Conservation (phyloP, 2,329 filamentous ascomycete species). For the Pseudocercospora crystallina region DNA sequence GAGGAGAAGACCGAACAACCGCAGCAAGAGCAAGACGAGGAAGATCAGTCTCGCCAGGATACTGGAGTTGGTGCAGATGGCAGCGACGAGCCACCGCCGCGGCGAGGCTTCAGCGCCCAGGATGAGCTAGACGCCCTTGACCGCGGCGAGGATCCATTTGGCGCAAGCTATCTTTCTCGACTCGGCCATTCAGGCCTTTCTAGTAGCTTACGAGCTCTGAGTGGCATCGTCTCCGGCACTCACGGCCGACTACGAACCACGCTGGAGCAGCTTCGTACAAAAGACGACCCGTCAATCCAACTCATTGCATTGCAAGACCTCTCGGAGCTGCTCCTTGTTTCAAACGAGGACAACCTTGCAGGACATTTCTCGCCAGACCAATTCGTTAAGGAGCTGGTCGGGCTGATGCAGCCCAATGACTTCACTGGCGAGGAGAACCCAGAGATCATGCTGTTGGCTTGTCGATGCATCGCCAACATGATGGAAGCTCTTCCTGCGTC, state of each 20-base stretch:
- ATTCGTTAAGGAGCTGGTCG: slow-evolving; percentile 91
- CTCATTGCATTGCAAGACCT: slow-evolving; percentile 89
- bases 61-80: slow-evolving; percentile 36
- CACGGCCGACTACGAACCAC: slow-evolving; percentile 70
- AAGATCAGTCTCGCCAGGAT: slow-evolving; percentile 55
- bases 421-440: slow-evolving; percentile 80
- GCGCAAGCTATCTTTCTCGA: slow-evolving; percentile 65
- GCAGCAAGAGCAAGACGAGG: slow-evolving; percentile 37
- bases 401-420: slow-evolving; percentile 87
- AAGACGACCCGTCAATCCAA: slow-evolving; percentile 83
- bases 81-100: slow-evolving; percentile 58
- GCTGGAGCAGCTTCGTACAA: slow-evolving; percentile 65
- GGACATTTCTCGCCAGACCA: slow-evolving; percentile 93
- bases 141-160: slow-evolving; percentile 59
- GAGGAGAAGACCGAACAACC: slow-evolving; percentile 31
- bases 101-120: slow-evolving; percentile 39
- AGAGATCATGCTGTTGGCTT: slow-evolving; percentile 95
- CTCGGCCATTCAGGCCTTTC: slow-evolving; percentile 66
- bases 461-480: slow-evolving; percentile 89
- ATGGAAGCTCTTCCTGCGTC: slow-evolving; percentile 96
- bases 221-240: slow-evolving; percentile 86
- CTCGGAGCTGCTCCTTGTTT: slow-evolving; percentile 88
- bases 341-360: slow-evolving; percentile 92
- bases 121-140: slow-evolving; percentile 52
- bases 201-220: slow-evolving; percentile 79